Base-by-base conservation (phyloP, 2,329 filamentous ascomycete species). In the Aureobasidium sp. region DNA sequence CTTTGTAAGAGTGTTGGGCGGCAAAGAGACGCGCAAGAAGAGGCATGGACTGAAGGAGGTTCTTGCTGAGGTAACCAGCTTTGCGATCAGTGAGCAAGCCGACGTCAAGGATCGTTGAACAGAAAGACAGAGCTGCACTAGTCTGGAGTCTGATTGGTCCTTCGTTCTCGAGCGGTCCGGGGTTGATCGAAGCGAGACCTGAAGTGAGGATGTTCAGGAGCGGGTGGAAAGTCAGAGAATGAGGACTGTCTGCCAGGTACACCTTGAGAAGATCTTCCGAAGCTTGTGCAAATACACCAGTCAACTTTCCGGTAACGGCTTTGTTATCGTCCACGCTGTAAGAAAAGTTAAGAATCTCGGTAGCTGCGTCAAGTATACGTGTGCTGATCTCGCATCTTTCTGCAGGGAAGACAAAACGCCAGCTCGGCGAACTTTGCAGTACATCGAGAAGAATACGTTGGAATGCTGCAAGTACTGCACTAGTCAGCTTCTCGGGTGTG, bases 351-450 rank as follows among this genome's bases (percentile, higher is more conserved):
- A 97, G 76, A 34, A 96, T 80, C 49, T 84, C 86, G 65, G 88
- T 82, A 69, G 97, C 86, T 15, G 87, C 82, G 5, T 81, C 81
- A 30, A 90, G 81, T 30, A 96, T 84, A 45, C 81, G 80, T 21
- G 81, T 80, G 63, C 90, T 83, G 53, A 97, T 82, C 61, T 86
- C 79, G 55, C 86, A 83, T 47, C 87, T 85, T 66, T 92, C 87
- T 30, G 86, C 78, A 11, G 85, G 80, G 1, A 83, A 81, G 7
- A 83, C 80, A 71, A 95, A 97, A 66, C 87, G 87, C 94, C 93
- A 99, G 5, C 86, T 91, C 34, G 86, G 84, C 41, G 88, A 89
- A 72, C 88, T 94, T 75, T 96, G 91, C 67, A 95, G 88, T 7
- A 95, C 83, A 69, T 96, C 91, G 29, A 95, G 82, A 65, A 90